phyloP scores from a whole-genome alignment of 805 yeast genomes.

The Yarrowia sp. region DNA sequence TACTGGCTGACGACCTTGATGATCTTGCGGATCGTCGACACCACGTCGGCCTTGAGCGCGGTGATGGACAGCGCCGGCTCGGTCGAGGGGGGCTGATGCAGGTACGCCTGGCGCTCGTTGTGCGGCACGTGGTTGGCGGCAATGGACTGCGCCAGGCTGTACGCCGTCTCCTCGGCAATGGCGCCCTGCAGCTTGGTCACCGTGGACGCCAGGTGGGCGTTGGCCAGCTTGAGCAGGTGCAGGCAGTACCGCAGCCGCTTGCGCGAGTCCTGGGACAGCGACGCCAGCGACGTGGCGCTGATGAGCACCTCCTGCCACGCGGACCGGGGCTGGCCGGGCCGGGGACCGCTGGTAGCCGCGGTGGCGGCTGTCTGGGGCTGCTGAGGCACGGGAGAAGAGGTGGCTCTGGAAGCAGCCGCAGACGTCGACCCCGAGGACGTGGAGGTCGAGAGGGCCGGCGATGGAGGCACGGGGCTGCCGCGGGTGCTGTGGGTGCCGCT shows the following conservation, averaged over 20 bases:
- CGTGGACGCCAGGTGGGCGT: constrained; percentile 72
- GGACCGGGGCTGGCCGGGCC: constrained; percentile 34
- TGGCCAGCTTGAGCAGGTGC: constrained; percentile 80
- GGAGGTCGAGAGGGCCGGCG: constrained; percentile 4
- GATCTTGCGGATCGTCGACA: constrained; percentile 86
- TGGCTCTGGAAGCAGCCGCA: constrained; percentile 17
- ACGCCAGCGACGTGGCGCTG: constrained; percentile 50
- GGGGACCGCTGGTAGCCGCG: not conserved
- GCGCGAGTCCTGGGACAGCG: constrained; percentile 71
- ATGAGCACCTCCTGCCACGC: constrained; percentile 48
- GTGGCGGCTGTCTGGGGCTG: not conserved
- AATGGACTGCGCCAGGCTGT: constrained; percentile 44
- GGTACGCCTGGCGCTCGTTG: constrained; percentile 43
- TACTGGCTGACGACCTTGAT: constrained; percentile 85
- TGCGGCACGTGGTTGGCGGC: constrained; percentile 51
- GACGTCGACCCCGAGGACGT: constrained; percentile 22
- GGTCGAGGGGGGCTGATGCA: constrained; percentile 30
- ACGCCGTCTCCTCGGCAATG: constrained; percentile 53
- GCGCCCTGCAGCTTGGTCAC: constrained; percentile 67
- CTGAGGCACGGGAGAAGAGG: constrained; percentile 18
- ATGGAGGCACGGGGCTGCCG: constrained; percentile 31
- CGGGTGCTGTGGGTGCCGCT: constrained; percentile 11
- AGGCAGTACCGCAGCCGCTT: constrained; percentile 78
- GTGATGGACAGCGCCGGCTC: constrained; percentile 45
- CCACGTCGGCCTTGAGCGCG: constrained; percentile 76